phyloP scores from a whole-genome alignment of 2,329 filamentous ascomycete genomes.

The Ascochyta fabae region DNA sequence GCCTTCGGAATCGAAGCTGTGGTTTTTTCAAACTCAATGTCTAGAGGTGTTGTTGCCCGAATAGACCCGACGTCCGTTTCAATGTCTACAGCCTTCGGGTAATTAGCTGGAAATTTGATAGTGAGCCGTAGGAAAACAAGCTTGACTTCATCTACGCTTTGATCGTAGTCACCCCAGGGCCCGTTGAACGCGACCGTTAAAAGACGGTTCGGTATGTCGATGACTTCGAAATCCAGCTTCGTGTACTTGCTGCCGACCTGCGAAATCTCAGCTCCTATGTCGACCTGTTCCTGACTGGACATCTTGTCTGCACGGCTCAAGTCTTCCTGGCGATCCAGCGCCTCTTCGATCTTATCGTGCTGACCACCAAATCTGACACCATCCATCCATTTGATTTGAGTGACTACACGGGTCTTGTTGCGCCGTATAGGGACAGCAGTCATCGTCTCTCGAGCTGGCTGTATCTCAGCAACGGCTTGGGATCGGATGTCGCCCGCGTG shows the following conservation, averaged over 20 bases:
- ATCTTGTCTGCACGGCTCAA: slow-evolving; percentile 23
- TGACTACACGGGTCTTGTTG: slow-evolving; percentile 58
- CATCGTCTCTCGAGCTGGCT: slow-evolving; percentile 49
- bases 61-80: slow-evolving; percentile 26
- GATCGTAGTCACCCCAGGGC: slow-evolving; percentile 61
- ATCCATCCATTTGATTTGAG: slow-evolving; percentile 69
- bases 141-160: slow-evolving; percentile 38
- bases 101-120: slow-evolving; percentile 64
- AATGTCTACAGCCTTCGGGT: slow-evolving; percentile 59
- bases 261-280: slow-evolving; percentile 66
- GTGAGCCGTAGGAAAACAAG: slow-evolving; percentile 63
- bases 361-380: slow-evolving; percentile 66
- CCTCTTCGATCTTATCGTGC: slow-evolving; percentile 33
- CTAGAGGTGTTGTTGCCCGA: slow-evolving; percentile 53
- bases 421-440: slow-evolving; percentile 59
- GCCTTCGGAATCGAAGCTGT: slow-evolving; percentile 60
- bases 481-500: slow-evolving; percentile 10
- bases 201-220: slow-evolving; percentile 61
- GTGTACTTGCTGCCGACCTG: slow-evolving; percentile 66
- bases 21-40: slow-evolving; percentile 64
- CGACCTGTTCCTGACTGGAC: slow-evolving; percentile 53
- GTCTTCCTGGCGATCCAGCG: slow-evolving; percentile 23
- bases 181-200: slow-evolving; percentile 65
- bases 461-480: slow-evolving; percentile 10
- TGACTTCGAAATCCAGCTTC: slow-evolving; percentile 65